phyloP scores from a whole-genome alignment of 257 asterid species.

The Fraxinus pennsylvanica region DNA sequence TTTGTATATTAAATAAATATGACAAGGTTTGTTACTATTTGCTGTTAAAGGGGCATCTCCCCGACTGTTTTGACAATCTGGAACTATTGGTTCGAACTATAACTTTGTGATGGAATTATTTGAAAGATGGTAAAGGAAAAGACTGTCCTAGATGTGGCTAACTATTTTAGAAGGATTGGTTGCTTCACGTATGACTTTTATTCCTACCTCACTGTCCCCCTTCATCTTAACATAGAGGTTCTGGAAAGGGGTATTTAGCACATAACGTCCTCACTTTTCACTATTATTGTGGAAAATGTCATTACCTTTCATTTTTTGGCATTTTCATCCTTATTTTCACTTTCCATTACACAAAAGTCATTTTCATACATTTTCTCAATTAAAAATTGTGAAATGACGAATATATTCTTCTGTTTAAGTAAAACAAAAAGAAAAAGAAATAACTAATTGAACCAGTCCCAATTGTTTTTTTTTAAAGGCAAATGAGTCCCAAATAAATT shows the following conservation, averaged over 20 bases:
- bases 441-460: no score
- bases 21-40: background rate
- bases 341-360: no score
- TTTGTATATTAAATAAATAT: background rate
- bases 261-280: no score
- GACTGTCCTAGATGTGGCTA: background rate
- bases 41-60: background rate
- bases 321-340: no score
- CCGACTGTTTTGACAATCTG: background rate
- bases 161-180: background rate
- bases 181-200: background rate
- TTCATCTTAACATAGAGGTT: background rate
- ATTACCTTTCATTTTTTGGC: no score
- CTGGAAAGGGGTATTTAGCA: background rate
- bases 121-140: background rate
- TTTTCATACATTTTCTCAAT: no score
- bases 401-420: no score
- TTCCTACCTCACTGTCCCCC: background rate
- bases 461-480: no score
- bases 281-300: no score
- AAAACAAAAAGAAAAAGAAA: no score
- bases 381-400: no score
- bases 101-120: background rate
- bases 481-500: no score
- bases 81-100: background rate